Evolutionary conservation across 2,329 filamentous ascomycete genomes (phyloP).

Genomic region (Beauveria australis): DNA sequence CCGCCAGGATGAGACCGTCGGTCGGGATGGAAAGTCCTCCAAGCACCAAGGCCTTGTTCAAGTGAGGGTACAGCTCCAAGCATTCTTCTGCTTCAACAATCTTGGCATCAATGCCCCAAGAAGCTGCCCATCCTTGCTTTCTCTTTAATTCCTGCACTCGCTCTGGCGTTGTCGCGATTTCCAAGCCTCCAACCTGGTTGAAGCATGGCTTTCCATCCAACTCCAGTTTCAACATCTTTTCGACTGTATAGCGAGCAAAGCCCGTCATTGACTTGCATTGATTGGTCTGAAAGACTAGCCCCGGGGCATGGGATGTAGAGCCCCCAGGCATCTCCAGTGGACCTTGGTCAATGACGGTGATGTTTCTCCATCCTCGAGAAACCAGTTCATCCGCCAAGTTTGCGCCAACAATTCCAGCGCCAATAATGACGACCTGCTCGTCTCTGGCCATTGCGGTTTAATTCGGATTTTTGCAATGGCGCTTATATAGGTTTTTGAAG

Average conservation of each 20-base stretch:
- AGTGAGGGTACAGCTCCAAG: conserved; percentile 41
- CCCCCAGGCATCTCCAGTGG: conserved; percentile 55
- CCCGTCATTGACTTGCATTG: conserved; percentile 47
- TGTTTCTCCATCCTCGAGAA: conserved; percentile 52
- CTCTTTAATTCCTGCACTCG: conserved; percentile 53
- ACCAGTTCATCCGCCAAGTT: conserved; percentile 58
- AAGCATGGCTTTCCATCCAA: conserved; percentile 36
- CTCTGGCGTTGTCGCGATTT: conserved; percentile 52
- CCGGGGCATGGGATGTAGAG: conserved; percentile 57
- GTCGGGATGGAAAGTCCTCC: conserved; percentile 53
- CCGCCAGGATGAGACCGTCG: conserved; percentile 53
- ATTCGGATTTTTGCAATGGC: conserved; percentile 8
- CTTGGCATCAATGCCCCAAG: conserved; percentile 50
- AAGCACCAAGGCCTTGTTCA: conserved; percentile 45
- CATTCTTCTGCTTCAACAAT: conserved; percentile 46
- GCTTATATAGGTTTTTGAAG: neutral
- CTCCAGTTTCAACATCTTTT: conserved; percentile 48
- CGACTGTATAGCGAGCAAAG: conserved; percentile 53
- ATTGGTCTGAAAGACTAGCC: conserved; percentile 57
- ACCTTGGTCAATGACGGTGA: conserved; percentile 58
- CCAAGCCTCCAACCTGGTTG: conserved; percentile 55
- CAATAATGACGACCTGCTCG: conserved; percentile 49
- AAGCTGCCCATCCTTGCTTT: conserved; percentile 51
- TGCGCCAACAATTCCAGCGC: conserved; percentile 55
- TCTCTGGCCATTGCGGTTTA: conserved; percentile 23